Evolutionary conservation across 106 monocot species (phyloP).

Genomic region (Allium sativum): DNA sequence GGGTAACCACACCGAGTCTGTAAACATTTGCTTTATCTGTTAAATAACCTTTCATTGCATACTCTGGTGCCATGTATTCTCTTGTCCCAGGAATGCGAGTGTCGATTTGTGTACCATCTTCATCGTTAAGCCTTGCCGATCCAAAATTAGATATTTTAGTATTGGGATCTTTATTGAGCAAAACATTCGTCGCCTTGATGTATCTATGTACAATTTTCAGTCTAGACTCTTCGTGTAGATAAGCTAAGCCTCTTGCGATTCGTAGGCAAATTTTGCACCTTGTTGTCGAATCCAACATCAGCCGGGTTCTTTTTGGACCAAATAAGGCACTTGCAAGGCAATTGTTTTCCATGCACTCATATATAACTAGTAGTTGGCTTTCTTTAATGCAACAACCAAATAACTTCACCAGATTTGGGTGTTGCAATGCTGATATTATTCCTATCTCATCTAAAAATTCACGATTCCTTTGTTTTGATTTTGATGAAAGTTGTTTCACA

Average conservation of each 20-base stretch:
- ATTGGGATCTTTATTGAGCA: slow-evolving; percentile 57
- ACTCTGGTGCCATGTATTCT: background rate
- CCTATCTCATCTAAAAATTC: slow-evolving; percentile 18
- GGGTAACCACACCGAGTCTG: slow-evolving; percentile 47
- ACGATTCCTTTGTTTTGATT: slow-evolving; percentile 16
- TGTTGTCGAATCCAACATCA: slow-evolving; percentile 13
- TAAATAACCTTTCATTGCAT: background rate
- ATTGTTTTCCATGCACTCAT: slow-evolving; percentile 21
- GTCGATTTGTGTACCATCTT: slow-evolving; percentile 69
- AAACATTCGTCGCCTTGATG: slow-evolving; percentile 55
- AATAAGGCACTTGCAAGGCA: slow-evolving; percentile 17
- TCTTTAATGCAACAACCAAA: slow-evolving; percentile 20
- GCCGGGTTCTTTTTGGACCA: slow-evolving; percentile 8
- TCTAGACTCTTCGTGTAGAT: slow-evolving; percentile 18
- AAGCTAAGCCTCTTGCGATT: slow-evolving; percentile 14
- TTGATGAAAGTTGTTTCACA: slow-evolving; percentile 6
- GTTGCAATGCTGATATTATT: slow-evolving; percentile 19
- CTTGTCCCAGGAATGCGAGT: slow-evolving; percentile 70
- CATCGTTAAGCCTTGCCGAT: slow-evolving; percentile 73
- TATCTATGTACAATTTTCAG: slow-evolving; percentile 29
- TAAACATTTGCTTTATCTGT: slow-evolving; percentile 54
- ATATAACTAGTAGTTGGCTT: slow-evolving; percentile 9
- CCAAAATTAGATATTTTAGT: slow-evolving; percentile 70
- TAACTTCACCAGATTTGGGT: slow-evolving; percentile 22
- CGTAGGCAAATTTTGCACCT: slow-evolving; percentile 13